Conservation (phyloP, 2,329 filamentous ascomycete genomes). For the Pseudogymnoascus sp. region DNA sequence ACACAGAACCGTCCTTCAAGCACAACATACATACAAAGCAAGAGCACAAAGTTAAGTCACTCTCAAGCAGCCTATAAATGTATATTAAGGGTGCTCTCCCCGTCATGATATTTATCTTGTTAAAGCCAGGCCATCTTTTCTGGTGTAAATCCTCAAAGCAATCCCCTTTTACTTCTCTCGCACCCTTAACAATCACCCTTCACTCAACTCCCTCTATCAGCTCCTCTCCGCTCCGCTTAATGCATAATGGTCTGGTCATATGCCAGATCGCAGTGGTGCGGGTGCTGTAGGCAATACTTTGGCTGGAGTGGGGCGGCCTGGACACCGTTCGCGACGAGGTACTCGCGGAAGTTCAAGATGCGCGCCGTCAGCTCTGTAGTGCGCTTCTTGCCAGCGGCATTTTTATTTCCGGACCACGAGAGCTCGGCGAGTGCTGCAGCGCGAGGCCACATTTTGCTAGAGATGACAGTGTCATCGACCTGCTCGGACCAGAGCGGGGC, state of each 20-base stretch:
- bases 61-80: too few species aligned
- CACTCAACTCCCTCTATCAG: background rate
- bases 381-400: conserved; percentile 58
- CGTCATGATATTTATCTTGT: too few species aligned
- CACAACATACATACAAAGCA: too few species aligned
- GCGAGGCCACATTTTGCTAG: conserved; percentile 69
- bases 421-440: conserved; percentile 67
- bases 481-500: conserved; percentile 73
- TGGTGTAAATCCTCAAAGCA: too few species aligned
- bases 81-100: too few species aligned
- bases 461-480: conserved; percentile 66
- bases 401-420: conserved; percentile 66
- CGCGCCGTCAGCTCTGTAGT: conserved; percentile 50
- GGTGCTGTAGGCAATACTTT: conserved; percentile 52
- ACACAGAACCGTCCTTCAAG: too few species aligned
- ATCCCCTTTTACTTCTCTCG: too few species aligned
- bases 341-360: conserved; percentile 54
- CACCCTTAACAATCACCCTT: too few species aligned
- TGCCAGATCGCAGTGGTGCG: conserved; percentile 50
- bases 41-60: too few species aligned
- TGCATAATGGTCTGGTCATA: conserved; percentile 39
- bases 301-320: conserved; percentile 46
- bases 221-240: background rate
- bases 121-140: too few species aligned
- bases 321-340: conserved; percentile 48